These are phyloP conservation scores for Ottelia alismoides DNA, from an alignment of 106 monocot genomes.

Conservation along the genomic window DNA sequence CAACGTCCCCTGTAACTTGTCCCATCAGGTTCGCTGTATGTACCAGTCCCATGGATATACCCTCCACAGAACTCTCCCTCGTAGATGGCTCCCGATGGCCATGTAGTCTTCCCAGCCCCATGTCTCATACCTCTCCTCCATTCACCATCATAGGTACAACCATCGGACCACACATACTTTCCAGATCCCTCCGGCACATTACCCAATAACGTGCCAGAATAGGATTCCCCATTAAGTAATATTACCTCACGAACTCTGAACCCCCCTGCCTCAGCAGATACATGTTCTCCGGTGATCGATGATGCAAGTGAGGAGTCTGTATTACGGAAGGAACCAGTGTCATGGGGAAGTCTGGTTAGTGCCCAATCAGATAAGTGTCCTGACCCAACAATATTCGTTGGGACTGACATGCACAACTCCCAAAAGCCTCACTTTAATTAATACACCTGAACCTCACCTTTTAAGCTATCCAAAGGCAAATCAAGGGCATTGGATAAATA, in stretches of 20 bases:
- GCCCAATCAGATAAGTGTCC: slow-evolving; percentile 7
- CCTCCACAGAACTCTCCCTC: slow-evolving; percentile 90
- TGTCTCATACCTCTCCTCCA: slow-evolving; percentile 95
- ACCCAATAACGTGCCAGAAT: slow-evolving; percentile 53
- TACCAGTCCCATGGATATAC: slow-evolving; percentile 78
- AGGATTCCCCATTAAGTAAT: slow-evolving; percentile 54
- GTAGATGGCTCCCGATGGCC: slow-evolving; percentile 70
- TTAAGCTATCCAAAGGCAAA: too few relatives aligned
- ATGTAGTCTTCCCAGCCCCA: slow-evolving; percentile 74
- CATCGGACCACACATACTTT: slow-evolving; percentile 78
- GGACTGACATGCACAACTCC: slow-evolving; percentile 71
- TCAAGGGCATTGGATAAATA: too few relatives aligned
- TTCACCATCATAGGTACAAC: slow-evolving; percentile 74
- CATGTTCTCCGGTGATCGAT: slow-evolving; percentile 10
- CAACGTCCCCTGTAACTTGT: slow-evolving; percentile 75
- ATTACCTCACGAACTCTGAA: slow-evolving; percentile 28
- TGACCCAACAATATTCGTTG: slow-evolving; percentile 14
- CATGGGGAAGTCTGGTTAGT: slow-evolving; percentile 8
- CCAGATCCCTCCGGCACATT: slow-evolving; percentile 61
- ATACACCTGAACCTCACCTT: too few relatives aligned
- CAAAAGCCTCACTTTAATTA: too few relatives aligned
- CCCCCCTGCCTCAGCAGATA: slow-evolving; percentile 4
- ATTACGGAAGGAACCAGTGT: slow-evolving; percentile 13
- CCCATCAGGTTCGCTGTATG: slow-evolving; percentile 37
- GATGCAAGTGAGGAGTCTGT: slow-evolving; percentile 13